phyloP scores from a whole-genome alignment of 1,139 yeast species.

The Yamadazyma oceani region DNA sequence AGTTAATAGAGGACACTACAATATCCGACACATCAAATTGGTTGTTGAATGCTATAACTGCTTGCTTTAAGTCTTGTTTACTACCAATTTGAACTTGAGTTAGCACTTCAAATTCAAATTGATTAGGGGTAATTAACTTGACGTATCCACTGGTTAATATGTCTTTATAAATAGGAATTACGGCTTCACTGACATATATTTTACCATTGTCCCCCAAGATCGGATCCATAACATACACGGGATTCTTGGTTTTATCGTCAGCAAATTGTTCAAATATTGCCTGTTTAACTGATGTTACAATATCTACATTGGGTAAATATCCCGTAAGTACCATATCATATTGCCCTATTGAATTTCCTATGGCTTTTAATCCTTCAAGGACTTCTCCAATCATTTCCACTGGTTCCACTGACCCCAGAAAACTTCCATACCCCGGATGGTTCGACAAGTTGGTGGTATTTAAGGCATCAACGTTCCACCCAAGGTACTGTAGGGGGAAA shows the following conservation, averaged over 20 bases:
- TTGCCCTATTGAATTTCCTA: conserved; percentile 10
- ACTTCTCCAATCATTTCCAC: conserved; percentile 14
- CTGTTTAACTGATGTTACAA: conserved; percentile 23
- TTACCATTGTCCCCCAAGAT: conserved; percentile 92
- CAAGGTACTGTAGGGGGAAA: conserved; percentile 43
- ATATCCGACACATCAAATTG: conserved; percentile 57
- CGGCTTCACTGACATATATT: conserved; percentile 71
- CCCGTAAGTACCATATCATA: conserved; percentile 35
- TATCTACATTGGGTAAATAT: conserved; percentile 38
- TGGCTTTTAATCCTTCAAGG: conserved; percentile 34
- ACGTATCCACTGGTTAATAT: conserved; percentile 54
- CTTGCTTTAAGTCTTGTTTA: conserved; percentile 38
- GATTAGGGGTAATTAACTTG: conserved; percentile 83
- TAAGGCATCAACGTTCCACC: conserved; percentile 46
- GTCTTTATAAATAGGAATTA: conserved; percentile 63
- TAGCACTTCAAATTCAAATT: conserved; percentile 80
- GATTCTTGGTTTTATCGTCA: conserved; percentile 11
- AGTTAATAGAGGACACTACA: conserved; percentile 50
- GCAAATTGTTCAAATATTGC: conserved; percentile 14
- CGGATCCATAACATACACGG: conserved; percentile 76
- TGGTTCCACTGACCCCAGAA: conserved; percentile 25
- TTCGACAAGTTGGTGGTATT: conserved; percentile 45
- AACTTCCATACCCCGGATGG: conserved; percentile 48
- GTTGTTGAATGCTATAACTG: conserved; percentile 50
- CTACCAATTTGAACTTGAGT: conserved; percentile 52